A percentile compares a stretch with the other conserved stretches of the same genome.
phyloP scores from a whole-genome alignment of 1,139 yeast species.

The Geotrichum histeridarum region DNA sequence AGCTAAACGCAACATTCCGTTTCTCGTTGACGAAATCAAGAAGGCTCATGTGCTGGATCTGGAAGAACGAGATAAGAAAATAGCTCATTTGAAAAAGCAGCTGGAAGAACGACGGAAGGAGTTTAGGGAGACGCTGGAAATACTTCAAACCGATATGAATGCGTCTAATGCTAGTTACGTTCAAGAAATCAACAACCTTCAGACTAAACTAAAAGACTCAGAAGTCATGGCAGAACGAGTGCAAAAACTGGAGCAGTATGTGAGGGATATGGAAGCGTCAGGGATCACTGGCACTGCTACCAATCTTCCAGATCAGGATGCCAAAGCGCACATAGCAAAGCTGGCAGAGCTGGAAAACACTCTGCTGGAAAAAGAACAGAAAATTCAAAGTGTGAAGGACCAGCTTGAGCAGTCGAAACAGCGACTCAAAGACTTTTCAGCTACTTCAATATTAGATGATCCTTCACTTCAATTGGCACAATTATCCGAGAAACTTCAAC shows the following conservation, averaged over 20 bases:
- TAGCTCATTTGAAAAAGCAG: slow-evolving; percentile 28
- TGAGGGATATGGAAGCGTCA: slow-evolving; percentile 25
- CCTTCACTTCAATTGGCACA: too few relatives aligned
- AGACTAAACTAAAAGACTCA: slow-evolving; percentile 27
- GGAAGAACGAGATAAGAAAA: slow-evolving; percentile 31
- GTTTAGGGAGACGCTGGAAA: slow-evolving; percentile 33
- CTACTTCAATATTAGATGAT: background rate
- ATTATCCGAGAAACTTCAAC: background rate
- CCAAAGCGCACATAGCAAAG: slow-evolving; percentile 27
- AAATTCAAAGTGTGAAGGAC: slow-evolving; percentile 28
- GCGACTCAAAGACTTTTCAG: slow-evolving; percentile 19
- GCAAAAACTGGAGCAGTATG: slow-evolving; percentile 26
- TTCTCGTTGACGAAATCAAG: slow-evolving; percentile 11
- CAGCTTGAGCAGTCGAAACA: slow-evolving; percentile 29
- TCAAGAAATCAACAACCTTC: slow-evolving; percentile 28
- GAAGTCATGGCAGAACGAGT: slow-evolving; percentile 24
- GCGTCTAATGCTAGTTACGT: slow-evolving; percentile 30
- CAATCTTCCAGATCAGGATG: slow-evolving; percentile 28
- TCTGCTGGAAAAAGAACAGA: slow-evolving; percentile 33
- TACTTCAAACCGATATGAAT: slow-evolving; percentile 32
- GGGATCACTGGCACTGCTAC: slow-evolving; percentile 8
- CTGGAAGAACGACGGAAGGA: slow-evolving; percentile 35
- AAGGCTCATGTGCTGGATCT: slow-evolving; percentile 11
- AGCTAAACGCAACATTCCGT: background rate
- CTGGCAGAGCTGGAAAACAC: slow-evolving; percentile 35